Evolutionary conservation across 768 basidiomycete genomes (phyloP).

Genomic region (Amanita fuliginea): DNA sequence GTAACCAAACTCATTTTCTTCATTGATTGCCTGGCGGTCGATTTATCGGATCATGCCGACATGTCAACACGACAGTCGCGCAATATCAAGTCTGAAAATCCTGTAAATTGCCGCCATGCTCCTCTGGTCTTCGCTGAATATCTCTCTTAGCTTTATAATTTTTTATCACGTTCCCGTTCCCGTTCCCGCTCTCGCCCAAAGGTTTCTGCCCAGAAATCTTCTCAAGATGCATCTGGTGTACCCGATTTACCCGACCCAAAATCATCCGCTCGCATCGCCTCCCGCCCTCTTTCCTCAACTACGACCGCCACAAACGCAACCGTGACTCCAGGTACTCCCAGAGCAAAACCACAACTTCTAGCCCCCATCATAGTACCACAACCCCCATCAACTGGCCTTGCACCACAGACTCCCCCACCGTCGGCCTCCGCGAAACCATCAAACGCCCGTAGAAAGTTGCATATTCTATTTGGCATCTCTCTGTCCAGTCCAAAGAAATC

Average conservation of each 20-base stretch:
- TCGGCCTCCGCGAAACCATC: conserved; percentile 25
- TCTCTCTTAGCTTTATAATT: conserved; percentile 41
- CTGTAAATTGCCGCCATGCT: conserved; percentile 18
- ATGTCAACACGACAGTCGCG: conserved; percentile 23
- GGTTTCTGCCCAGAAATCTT: conserved; percentile 13
- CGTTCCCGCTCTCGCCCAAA: conserved; percentile 52
- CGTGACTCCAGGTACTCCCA: conserved; percentile 45
- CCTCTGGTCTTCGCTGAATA: conserved; percentile 5
- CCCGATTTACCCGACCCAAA: conserved; percentile 23
- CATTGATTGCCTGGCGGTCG: conserved; percentile 1
- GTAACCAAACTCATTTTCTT: conserved; percentile 6
- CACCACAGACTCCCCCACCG: conserved; percentile 8
- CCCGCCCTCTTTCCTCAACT: conserved; percentile 55
- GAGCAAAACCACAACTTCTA: conserved; percentile 17
- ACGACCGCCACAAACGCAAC: conserved; percentile 55
- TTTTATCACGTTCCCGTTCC: conserved; percentile 42
- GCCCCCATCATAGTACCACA: conserved; percentile 18
- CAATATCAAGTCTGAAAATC: conserved; percentile 34
- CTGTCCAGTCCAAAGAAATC: conserved; percentile 25
- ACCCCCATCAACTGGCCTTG: not conserved
- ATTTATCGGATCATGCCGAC: conserved; percentile 21
- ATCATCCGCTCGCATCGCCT: conserved; percentile 37
- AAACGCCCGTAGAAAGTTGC: conserved; percentile 27
- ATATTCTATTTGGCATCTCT: conserved; percentile 35
- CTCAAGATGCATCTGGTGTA: conserved; percentile 8